These are phyloP conservation scores for Guadua angustifolia DNA, from an alignment of 176 grass and related monocot species.

Conservation along the genomic window DNA sequence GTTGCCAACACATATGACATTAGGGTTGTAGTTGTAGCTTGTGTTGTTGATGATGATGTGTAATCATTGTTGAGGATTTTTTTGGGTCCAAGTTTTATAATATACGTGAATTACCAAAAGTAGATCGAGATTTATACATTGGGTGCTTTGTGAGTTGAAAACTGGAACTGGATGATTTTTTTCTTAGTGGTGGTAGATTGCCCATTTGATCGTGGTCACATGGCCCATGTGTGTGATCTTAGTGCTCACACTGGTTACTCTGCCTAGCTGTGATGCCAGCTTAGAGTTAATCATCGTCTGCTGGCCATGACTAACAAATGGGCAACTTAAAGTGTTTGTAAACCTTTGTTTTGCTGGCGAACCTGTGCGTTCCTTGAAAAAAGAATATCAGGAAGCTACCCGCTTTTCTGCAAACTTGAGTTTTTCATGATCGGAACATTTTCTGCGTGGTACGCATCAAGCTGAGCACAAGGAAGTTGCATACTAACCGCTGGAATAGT, in stretches of 20 bases:
- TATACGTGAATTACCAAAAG: slow-evolving; percentile 20
- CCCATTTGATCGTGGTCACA: not conserved
- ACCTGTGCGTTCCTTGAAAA: not conserved
- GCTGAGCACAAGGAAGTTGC: no score
- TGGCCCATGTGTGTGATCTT: not conserved
- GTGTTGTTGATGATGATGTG: slow-evolving; percentile 43
- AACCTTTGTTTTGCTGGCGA: not conserved
- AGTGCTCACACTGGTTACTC: slow-evolving; percentile 2
- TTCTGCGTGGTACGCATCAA: no score
- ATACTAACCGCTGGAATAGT: not conserved
- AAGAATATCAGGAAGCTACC: not conserved
- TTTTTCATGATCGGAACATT: no score
- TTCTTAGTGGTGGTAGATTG: not conserved
- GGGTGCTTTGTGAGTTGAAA: not conserved
- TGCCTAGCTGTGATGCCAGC: not conserved
- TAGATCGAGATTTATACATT: not conserved
- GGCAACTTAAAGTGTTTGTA: not conserved
- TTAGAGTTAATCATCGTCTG: not conserved
- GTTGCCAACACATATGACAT: slow-evolving; percentile 32
- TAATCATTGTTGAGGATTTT: slow-evolving; percentile 46
- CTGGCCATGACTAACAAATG: not conserved
- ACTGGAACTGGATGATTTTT: not conserved
- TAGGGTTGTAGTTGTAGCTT: slow-evolving; percentile 43
- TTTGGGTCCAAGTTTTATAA: slow-evolving; percentile 42
- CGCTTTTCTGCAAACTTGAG: not conserved